Evolutionary conservation across 306 rosid species (phyloP).

Genomic region (Hippophae tibetana): DNA sequence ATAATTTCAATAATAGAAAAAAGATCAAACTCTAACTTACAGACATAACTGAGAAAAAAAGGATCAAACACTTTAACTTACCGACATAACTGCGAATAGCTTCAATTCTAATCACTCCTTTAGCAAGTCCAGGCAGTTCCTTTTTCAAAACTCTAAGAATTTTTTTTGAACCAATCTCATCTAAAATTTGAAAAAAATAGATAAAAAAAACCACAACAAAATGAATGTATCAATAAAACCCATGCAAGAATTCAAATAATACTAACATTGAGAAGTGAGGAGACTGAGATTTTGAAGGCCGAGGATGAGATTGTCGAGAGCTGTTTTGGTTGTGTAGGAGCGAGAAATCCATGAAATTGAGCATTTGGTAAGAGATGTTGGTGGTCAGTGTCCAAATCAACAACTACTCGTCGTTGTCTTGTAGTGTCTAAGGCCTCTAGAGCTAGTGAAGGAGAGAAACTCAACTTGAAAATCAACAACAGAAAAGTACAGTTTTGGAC

Average conservation of each 20-base stretch:
- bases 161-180: no score
- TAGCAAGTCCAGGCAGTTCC: conserved; percentile 48
- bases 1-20: not conserved
- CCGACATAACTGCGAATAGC: conserved; percentile 47
- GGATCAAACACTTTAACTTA: conserved; percentile 16
- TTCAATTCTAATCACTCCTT: conserved; percentile 36
- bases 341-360: conserved; percentile 51
- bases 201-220: no score
- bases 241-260: not conserved
- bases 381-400: conserved; percentile 27
- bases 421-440: no score
- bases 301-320: conserved; percentile 26
- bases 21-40: not conserved
- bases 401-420: no score
- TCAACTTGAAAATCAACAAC: no score
- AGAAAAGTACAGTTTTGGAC: no score
- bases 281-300: conserved; percentile 44
- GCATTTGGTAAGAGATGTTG: conserved; percentile 23
- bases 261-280: conserved; percentile 44
- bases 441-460: no score
- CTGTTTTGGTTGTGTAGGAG: conserved; percentile 32
- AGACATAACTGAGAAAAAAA: not conserved
- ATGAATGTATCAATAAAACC: not conserved
- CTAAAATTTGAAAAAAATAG: no score
- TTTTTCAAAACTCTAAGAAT: not conserved